phyloP scores from a whole-genome alignment of 169 alveolate genomes.

The Plasmodium vinckei region DNA sequence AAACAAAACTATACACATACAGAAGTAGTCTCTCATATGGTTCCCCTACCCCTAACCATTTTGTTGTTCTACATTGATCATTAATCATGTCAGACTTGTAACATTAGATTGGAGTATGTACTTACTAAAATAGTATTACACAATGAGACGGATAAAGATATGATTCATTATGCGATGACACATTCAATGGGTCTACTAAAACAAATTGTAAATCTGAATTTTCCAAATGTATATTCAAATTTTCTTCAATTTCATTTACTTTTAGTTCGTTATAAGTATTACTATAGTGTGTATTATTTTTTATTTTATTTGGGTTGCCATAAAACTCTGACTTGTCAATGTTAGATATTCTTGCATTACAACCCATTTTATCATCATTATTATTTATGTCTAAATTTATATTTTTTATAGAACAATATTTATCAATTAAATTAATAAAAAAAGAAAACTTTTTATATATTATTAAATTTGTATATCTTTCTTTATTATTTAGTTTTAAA shows the following conservation, averaged over 20 bases:
- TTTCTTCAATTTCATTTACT: constrained; percentile 27
- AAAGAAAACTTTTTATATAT: constrained; percentile 22
- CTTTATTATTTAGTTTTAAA: constrained; percentile 26
- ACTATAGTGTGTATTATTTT: not conserved
- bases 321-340: too few species aligned
- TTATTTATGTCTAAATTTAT: constrained; percentile 13
- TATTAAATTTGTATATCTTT: constrained; percentile 15
- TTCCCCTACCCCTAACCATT: too few species aligned
- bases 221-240: constrained; percentile 18
- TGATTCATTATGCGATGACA: not conserved
- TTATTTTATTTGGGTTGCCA: too few species aligned
- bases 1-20: too few species aligned
- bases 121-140: constrained; percentile 6
- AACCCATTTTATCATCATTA: not conserved
- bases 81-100: too few species aligned
- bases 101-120: too few species aligned
- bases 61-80: too few species aligned
- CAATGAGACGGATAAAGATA: constrained; percentile 49
- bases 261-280: constrained; percentile 2
- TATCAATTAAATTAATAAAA: constrained; percentile 42
- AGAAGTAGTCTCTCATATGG: too few species aligned
- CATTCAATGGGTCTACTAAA: constrained; percentile 42
- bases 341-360: not conserved
- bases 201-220: constrained; percentile 28
- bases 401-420: constrained; percentile 25